phyloP scores from a whole-genome alignment of 2,329 filamentous ascomycete species.

The Ophiosphaerella herpotricha region DNA sequence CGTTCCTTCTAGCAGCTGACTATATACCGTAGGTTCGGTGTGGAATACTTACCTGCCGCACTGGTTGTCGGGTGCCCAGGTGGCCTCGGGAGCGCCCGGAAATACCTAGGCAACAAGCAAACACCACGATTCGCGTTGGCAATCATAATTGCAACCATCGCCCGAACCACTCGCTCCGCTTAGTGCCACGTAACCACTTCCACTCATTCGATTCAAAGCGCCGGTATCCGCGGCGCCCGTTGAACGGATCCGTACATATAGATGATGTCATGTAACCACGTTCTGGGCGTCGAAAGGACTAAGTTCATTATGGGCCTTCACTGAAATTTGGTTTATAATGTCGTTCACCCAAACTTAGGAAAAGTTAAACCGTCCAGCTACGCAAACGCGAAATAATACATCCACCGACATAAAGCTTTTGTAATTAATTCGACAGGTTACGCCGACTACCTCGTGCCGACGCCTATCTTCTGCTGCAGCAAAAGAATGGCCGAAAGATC shows the following conservation, averaged over 20 bases:
- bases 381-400: too few relatives aligned
- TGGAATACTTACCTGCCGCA: too few relatives aligned
- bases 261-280: too few relatives aligned
- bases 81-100: not conserved
- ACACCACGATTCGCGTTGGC: not conserved
- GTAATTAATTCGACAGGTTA: too few relatives aligned
- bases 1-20: too few relatives aligned
- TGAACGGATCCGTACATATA: too few relatives aligned
- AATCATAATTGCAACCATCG: not conserved
- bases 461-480: not conserved
- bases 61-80: not conserved
- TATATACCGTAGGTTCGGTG: too few relatives aligned
- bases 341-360: too few relatives aligned
- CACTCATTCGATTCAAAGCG: not conserved
- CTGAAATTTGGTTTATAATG: too few relatives aligned
- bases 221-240: not conserved
- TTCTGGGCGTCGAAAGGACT: not conserved
- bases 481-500: not conserved
- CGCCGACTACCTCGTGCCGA: not conserved
- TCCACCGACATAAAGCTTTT: too few relatives aligned
- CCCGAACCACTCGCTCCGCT: not conserved
- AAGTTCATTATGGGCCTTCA: too few relatives aligned
- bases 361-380: too few relatives aligned
- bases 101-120: conserved; percentile 43
- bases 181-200: not conserved